A percentile compares a stretch with the other conserved stretches of the same genome.
These are phyloP conservation scores for Ambrosia hybrid DNA, from an alignment of 140 eudicot species.

Conservation along the genomic window DNA sequence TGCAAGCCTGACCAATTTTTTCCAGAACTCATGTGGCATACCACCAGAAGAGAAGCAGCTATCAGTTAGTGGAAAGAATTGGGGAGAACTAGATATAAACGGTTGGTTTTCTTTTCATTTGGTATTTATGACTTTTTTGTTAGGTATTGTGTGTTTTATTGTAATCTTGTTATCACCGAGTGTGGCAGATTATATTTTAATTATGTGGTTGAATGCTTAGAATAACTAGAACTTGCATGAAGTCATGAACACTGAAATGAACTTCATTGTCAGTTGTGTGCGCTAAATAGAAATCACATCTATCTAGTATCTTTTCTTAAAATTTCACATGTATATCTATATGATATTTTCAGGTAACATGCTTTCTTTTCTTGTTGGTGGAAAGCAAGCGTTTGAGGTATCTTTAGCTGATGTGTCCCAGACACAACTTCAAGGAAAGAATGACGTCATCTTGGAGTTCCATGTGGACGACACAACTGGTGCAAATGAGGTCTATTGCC, in stretches of 20 bases:
- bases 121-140: slow-evolving; percentile 3
- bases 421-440: slow-evolving; percentile 94
- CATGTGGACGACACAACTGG: slow-evolving; percentile 98
- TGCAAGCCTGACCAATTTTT: slow-evolving; percentile 64
- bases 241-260: background rate
- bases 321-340: slow-evolving; percentile 4
- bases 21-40: slow-evolving; percentile 61
- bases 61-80: slow-evolving; percentile 88
- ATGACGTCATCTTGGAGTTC: slow-evolving; percentile 94
- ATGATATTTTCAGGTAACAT: slow-evolving; percentile 59
- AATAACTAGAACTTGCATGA: background rate
- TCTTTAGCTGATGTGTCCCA: slow-evolving; percentile 96
- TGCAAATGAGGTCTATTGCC: slow-evolving; percentile 77
- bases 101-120: slow-evolving; percentile 44
- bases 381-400: slow-evolving; percentile 90
- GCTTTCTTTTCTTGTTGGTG: slow-evolving; percentile 79
- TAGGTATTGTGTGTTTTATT: background rate
- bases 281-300: background rate
- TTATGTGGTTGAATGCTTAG: background rate
- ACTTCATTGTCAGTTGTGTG: background rate
- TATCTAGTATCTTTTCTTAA: too few relatives aligned
- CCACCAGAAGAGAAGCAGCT: slow-evolving; percentile 89
- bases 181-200: background rate
- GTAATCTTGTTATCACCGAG: background rate
- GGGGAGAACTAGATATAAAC: slow-evolving; percentile 92